Evolutionary conservation across 2,329 filamentous ascomycete species (phyloP).

Genomic region (Aspergillus tubingensis): DNA sequence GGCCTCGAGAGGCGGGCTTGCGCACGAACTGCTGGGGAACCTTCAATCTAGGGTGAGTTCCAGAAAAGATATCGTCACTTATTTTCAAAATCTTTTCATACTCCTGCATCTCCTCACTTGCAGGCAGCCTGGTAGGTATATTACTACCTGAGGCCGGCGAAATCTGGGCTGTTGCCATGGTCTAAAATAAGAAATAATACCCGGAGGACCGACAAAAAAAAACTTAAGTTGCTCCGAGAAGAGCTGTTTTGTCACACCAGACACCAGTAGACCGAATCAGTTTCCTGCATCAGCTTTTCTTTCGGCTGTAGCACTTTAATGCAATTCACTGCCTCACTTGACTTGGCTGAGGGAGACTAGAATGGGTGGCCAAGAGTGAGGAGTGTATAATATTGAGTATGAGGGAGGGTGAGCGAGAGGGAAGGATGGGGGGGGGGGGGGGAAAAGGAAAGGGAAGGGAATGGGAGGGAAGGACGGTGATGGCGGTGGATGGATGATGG

Average conservation of each 20-base stretch:
- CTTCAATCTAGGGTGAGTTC: constrained; percentile 63
- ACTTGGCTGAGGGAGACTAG: constrained; percentile 7
- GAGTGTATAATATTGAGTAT: neutral
- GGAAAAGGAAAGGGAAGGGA: neutral
- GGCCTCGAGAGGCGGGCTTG: constrained; percentile 40
- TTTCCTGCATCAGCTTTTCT: constrained; percentile 10
- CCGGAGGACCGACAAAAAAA: neutral
- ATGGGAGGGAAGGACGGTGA: neutral
- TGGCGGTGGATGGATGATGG: neutral
- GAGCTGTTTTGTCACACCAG: constrained; percentile 1
- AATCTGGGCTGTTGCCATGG: constrained; percentile 39
- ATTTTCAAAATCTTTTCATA: constrained; percentile 81
- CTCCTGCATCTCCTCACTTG: constrained; percentile 63
- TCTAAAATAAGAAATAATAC: constrained; percentile 17
- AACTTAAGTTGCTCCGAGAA: neutral
- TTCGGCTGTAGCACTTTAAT: constrained; percentile 5
- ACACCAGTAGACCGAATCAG: constrained; percentile 5
- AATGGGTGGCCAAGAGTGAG: neutral
- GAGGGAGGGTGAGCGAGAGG: constrained; percentile 1
- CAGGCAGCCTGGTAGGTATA: constrained; percentile 29
- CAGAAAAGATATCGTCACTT: constrained; percentile 77
- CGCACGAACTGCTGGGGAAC: constrained; percentile 57
- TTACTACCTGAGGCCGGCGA: constrained; percentile 27
- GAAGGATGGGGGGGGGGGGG: neutral
- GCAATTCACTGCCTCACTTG: constrained; percentile 10